Conservation (phyloP, 129 eudicot genomes). For the Calendula officinalis region DNA sequence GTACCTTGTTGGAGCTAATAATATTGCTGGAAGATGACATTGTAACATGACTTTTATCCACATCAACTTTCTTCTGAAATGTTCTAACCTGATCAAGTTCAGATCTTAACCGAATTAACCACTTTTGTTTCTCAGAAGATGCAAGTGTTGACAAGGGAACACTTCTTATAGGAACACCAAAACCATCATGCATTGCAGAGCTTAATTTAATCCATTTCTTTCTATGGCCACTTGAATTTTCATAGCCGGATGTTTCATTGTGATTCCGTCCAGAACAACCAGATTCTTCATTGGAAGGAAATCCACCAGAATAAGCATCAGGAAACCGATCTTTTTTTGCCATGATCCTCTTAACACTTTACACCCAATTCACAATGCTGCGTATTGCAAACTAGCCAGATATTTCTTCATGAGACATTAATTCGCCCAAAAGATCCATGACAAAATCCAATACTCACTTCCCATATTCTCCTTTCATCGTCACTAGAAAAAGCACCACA, state of each 20-base stretch:
- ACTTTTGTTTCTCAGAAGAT: slow-evolving; percentile 40
- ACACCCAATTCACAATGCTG: background rate
- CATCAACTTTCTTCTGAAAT: slow-evolving; percentile 43
- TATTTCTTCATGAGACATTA: slow-evolving; percentile 5
- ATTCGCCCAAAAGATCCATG: slow-evolving; percentile 2
- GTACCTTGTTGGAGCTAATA: slow-evolving; percentile 32
- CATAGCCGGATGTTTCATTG: slow-evolving; percentile 36
- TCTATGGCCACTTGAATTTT: slow-evolving; percentile 35
- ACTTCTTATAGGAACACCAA: slow-evolving; percentile 48
- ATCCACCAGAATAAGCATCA: slow-evolving; percentile 38
- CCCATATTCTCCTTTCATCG: slow-evolving; percentile 6
- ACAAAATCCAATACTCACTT: slow-evolving; percentile 10
- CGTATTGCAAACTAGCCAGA: background rate
- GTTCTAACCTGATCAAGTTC: slow-evolving; percentile 57
- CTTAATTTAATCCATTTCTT: slow-evolving; percentile 63
- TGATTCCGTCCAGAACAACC: slow-evolving; percentile 59
- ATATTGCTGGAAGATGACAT: slow-evolving; percentile 44
- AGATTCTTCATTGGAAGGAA: slow-evolving; percentile 44
- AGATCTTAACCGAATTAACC: slow-evolving; percentile 43
- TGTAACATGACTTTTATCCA: slow-evolving; percentile 33
- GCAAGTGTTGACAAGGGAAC: slow-evolving; percentile 52
- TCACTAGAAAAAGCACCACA: slow-evolving; percentile 7
- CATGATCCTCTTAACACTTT: slow-evolving; percentile 31
- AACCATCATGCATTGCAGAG: slow-evolving; percentile 46
- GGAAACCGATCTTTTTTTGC: slow-evolving; percentile 60